Conservation (phyloP, 176 grass and related monocot genomes). For the Elymus sibiricus region DNA sequence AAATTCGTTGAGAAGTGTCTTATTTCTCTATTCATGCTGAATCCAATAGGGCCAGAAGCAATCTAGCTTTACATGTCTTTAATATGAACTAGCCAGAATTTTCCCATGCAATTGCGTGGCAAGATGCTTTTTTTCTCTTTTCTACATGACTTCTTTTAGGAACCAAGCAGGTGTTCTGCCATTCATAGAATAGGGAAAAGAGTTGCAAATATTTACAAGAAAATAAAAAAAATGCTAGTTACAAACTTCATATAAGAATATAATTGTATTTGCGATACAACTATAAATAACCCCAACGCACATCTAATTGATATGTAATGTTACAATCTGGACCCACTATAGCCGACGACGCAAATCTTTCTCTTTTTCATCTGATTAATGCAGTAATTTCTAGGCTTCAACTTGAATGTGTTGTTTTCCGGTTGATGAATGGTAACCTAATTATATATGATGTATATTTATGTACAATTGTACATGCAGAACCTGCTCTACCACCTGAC, state of each 20-base stretch:
- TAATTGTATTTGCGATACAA: background rate
- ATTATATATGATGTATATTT: background rate
- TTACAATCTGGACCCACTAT: background rate
- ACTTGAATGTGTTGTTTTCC: background rate
- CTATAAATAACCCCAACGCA: background rate
- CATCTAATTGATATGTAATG: background rate
- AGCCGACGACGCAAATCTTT: background rate
- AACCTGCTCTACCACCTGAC: conserved; percentile 39
- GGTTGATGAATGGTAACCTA: background rate
- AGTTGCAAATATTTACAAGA: background rate
- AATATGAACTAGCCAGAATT: background rate
- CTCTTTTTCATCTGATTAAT: background rate
- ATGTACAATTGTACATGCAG: conserved; percentile 47
- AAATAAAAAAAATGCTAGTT: background rate
- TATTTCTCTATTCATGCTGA: conserved; percentile 8
- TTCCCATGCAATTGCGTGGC: background rate
- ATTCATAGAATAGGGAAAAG: background rate
- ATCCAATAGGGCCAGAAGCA: background rate
- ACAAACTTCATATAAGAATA: background rate
- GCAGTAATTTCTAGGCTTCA: background rate
- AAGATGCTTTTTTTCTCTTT: background rate
- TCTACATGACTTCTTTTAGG: background rate
- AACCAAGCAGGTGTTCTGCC: background rate
- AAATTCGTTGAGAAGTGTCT: conserved; percentile 14
- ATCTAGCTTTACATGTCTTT: background rate